Evolutionary conservation across 495 filamentous ascomycete genomes (phyloP), one percentile per base, ranked within the genome.

Genomic region (Podospora anserina): DNA sequence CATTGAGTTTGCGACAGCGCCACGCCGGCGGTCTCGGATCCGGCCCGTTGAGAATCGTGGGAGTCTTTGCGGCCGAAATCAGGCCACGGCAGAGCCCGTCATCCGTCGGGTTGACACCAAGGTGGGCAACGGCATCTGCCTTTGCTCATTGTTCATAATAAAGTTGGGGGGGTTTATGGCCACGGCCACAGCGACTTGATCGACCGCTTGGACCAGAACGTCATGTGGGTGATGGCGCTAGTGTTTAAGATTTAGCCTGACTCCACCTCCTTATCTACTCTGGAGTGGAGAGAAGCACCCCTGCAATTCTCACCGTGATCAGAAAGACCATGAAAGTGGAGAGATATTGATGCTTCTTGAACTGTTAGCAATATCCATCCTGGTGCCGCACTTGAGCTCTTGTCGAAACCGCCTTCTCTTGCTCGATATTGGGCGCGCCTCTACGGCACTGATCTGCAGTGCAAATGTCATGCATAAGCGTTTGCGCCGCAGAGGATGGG

Each of bases 221-320:
- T 26, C 26, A 55, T 68, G 69, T 63, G 65, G 65, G 66, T 68
- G 68, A 71, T 62, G 5, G 67, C 72, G 72, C 74, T 72, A 76
- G 74, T 69, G 73, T 77, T 75, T 77, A 72, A 70, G 72, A 75
- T 74, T 75, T 59, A 60, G 27, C 57, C 60, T 61, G 56, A 23
- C 59, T 20, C 62, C 62, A 28, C 20, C 61, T 23, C n/a, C 23
- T 57, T 30, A 55, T 61, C 56, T 49, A 19, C 61, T 0, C 63
- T 44, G 11, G 7, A 27, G 20, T 44, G n/a, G 59, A 13, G 59
- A 30, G 59, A 28, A 28, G 9, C 39, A 49, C 13, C 39, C 39
- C 39, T 49, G 39, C 39, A 49, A 49, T 49, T 18, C 9, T 18
- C 39, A 49, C 7, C 0, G 39, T 39, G 34, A 39, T 5, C 7